A percentile compares a stretch with the other conserved stretches of the same genome.
These are phyloP conservation scores for Oidiodendron maius DNA, from an alignment of 495 filamentous ascomycete species.

Conservation along the genomic window DNA sequence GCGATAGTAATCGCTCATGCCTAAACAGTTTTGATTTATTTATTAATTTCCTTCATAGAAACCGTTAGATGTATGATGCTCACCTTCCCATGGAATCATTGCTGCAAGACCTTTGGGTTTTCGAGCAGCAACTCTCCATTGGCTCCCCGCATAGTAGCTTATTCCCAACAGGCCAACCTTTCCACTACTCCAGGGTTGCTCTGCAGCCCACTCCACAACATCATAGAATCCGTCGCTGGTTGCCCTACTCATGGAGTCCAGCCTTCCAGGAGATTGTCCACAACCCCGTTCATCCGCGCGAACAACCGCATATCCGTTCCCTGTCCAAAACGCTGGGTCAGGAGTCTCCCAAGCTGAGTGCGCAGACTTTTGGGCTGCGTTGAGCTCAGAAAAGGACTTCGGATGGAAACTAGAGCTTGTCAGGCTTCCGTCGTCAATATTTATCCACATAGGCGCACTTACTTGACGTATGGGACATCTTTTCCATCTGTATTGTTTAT, in stretches of 20 bases:
- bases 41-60: too few relatives aligned
- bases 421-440: too few relatives aligned
- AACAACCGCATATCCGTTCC: slow-evolving; percentile 37
- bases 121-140: slow-evolving; percentile 33
- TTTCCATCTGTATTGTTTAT: not conserved
- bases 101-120: slow-evolving; percentile 33
- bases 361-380: slow-evolving; percentile 32
- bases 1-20: slow-evolving; percentile 33
- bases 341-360: slow-evolving; percentile 35
- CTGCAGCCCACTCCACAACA: slow-evolving; percentile 34
- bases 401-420: slow-evolving; percentile 40
- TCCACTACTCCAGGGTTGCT: slow-evolving; percentile 38
- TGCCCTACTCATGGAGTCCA: slow-evolving; percentile 31
- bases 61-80: too few relatives aligned
- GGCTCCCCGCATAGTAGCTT: slow-evolving; percentile 23
- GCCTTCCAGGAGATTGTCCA: slow-evolving; percentile 31
- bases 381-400: slow-evolving; percentile 36
- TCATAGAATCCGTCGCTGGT: slow-evolving; percentile 40
- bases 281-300: slow-evolving; percentile 37
- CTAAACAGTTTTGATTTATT: too few relatives aligned
- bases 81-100: slow-evolving; percentile 42
- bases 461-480: not conserved
- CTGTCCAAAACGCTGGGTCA: slow-evolving; percentile 36
- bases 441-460: too few relatives aligned
- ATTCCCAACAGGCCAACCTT: slow-evolving; percentile 40